Evolutionary conservation across 805 yeast species (phyloP), one percentile per base, ranked within the genome.

Genomic region (Barnettozyma wickerhamii): DNA sequence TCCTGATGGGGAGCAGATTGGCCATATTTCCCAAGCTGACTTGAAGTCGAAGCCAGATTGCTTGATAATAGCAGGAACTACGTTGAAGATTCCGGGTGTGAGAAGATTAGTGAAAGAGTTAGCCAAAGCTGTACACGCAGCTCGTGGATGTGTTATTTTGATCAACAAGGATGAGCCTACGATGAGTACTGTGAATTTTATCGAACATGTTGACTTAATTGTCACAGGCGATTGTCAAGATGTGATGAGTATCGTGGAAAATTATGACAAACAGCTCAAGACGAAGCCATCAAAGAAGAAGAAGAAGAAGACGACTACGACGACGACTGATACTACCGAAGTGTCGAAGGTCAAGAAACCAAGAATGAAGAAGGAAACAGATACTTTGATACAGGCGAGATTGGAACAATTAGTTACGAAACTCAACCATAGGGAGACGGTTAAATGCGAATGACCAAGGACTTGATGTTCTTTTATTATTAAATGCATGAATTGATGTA

Each of bases 1-100:
- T 56, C 95, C 95, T 1, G 95, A 88, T 58, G 89, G 93, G 46
- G 95, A 91, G 33, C 75, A 82, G 21, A 87, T 89, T 35, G 95
- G 95, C 1, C 76, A 78, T 38, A 75, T 84, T 4, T 74, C 88
- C 5, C 82, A 82, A 14, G 49, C 69, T 3, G 96, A 89, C 59
- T 60, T 85, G 32, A 71, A 68, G 43, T 62, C 70, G 10, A 72
- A 72, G 29, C 89, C 95, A 14, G 96, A 89, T 57, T 81, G 91
- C 52, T 62, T 88, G 34, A 63, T 89, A 6, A 81, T 89, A 38
- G 85, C 84, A 7, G 96, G 96, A 4, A 89, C 96, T 0, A 81
- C 95, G 3, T 66, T 89, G 43, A 81, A 84, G 55, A 89, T 89
- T 20, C 88, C 88, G 0, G 87, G 87, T 2, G 88, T 81, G 9